Conservation (phyloP, 2,329 filamentous ascomycete genomes). For the Arachnopeziza araneosa region DNA sequence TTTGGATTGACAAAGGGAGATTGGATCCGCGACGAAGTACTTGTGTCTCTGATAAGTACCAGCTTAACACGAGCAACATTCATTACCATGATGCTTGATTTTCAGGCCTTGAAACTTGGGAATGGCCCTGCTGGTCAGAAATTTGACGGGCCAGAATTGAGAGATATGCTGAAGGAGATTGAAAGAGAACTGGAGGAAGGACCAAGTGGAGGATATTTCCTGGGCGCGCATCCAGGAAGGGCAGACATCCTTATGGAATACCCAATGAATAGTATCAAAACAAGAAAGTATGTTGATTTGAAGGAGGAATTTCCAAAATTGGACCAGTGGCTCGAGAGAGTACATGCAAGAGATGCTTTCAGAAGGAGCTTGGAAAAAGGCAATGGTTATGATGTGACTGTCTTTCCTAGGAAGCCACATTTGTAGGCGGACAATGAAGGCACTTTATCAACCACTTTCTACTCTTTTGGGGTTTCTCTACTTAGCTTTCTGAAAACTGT, state of each 20-base stretch:
- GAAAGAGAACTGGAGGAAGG: conserved; percentile 19
- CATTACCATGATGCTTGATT: conserved; percentile 22
- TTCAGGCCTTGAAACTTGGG: conserved; percentile 10
- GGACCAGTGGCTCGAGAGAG: conserved; percentile 27
- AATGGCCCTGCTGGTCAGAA: background rate
- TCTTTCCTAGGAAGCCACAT: conserved; percentile 10
- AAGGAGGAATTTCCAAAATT: conserved; percentile 29
- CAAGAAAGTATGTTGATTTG: conserved; percentile 27
- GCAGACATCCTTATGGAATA: conserved; percentile 31
- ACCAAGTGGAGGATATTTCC: conserved; percentile 19
- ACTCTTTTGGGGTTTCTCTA: background rate
- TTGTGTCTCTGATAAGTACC: conserved; percentile 22
- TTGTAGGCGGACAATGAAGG: background rate
- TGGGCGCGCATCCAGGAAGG: conserved; percentile 27
- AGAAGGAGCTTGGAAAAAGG: conserved; percentile 27
- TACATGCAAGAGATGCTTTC: conserved; percentile 26
- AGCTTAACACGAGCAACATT: conserved; percentile 15
- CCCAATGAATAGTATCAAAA: conserved; percentile 26
- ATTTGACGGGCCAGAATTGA: conserved; percentile 12
- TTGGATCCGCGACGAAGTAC: conserved; percentile 28
- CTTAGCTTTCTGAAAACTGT: background rate
- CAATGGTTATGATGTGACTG: conserved; percentile 27
- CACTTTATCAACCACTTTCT: background rate
- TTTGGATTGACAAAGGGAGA: conserved; percentile 26
- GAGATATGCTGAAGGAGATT: conserved; percentile 12